Conservation (phyloP, 352 stramenopile species). For the Globisporangium paddicum region DNA sequence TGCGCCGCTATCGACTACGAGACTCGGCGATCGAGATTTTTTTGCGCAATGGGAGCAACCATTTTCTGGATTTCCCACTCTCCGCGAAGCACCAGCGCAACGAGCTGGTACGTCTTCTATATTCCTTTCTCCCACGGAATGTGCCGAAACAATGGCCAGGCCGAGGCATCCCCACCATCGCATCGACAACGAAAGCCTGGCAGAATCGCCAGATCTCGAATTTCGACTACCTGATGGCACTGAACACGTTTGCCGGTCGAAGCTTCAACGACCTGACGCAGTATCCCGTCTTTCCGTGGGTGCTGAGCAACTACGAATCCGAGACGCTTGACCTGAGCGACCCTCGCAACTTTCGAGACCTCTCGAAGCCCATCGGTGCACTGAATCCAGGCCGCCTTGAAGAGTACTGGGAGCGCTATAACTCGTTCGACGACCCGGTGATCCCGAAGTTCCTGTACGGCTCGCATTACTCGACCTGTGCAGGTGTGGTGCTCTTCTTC, state of each 20-base stretch:
- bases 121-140: constrained; percentile 66
- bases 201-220: constrained; percentile 78
- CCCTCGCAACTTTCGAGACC: constrained; percentile 92
- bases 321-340: constrained; percentile 79
- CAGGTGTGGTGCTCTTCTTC: constrained; percentile 98
- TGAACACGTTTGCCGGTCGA: constrained; percentile 89
- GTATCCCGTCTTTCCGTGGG: constrained; percentile 96
- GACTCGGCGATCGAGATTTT: constrained; percentile 86
- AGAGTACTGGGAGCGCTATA: constrained; percentile 95
- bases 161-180: constrained; percentile 39
- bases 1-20: constrained; percentile 74
- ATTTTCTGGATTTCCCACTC: constrained; percentile 80
- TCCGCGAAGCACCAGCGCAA: constrained; percentile 73
- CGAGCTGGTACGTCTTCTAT: constrained; percentile 62
- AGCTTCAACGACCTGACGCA: constrained; percentile 93
- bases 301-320: constrained; percentile 77
- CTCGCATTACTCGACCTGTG: constrained; percentile 96
- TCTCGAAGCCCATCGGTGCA: constrained; percentile 98
- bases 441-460: constrained; percentile 89
- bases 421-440: constrained; percentile 88
- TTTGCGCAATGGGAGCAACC: constrained; percentile 64
- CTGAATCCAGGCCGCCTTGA: constrained; percentile 91
- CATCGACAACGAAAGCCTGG: constrained; percentile 69
- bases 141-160: constrained; percentile 79
- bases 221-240: constrained; percentile 97